These are phyloP conservation scores for Moniliophthora roreri DNA, from an alignment of 1,284 basidiomycete species.

Conservation along the genomic window DNA sequence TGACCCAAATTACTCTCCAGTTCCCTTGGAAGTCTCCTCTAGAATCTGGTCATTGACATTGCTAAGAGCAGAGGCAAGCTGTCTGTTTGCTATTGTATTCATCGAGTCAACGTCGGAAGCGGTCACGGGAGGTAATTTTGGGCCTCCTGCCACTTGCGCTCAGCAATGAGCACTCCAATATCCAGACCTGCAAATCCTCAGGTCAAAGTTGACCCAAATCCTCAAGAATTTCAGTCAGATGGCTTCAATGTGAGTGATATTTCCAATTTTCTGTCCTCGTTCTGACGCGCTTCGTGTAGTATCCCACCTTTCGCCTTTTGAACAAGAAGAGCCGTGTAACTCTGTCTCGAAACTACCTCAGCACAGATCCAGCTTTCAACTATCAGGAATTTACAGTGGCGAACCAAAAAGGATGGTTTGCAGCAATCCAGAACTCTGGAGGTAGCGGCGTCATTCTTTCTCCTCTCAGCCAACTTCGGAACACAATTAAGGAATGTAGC, in stretches of 20 bases:
- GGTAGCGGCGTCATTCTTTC: conserved; percentile 55
- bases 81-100: no score
- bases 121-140: background rate
- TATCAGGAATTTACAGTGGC: conserved; percentile 54
- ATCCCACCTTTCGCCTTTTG: conserved; percentile 42
- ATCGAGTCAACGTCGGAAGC: background rate
- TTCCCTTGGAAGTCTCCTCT: no score
- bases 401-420: conserved; percentile 66
- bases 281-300: conserved; percentile 21
- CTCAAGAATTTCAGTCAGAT: conserved; percentile 35
- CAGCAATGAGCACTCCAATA: conserved; percentile 33
- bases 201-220: conserved; percentile 33
- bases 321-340: conserved; percentile 62
- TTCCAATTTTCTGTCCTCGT: background rate
- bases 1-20: no score
- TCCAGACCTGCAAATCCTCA: conserved; percentile 32
- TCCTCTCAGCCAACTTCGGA: conserved; percentile 53
- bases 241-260: conserved; percentile 40
- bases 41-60: no score
- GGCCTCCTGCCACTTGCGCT: background rate
- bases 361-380: conserved; percentile 35
- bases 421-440: conserved; percentile 45
- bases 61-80: no score
- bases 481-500: conserved; percentile 43
- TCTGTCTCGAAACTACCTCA: conserved; percentile 51